phyloP scores from a whole-genome alignment of 768 basidiomycete species.

The Hygrophorus pudorinus region DNA sequence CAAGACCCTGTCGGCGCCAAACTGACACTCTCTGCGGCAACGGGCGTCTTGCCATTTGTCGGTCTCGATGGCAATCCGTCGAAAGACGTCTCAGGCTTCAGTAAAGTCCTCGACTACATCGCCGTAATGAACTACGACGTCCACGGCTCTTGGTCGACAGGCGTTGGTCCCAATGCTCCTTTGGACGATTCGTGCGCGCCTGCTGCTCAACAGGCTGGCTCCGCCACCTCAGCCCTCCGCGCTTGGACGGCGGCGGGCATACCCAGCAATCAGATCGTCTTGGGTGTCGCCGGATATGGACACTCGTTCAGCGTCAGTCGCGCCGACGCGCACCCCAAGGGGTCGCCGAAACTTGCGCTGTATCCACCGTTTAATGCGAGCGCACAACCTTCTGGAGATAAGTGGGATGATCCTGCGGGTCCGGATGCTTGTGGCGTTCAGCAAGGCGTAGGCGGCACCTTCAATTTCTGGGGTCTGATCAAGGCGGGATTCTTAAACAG shows the following conservation, averaged over 20 bases:
- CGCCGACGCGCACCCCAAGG: constrained; percentile 25
- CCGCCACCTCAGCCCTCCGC: constrained; percentile 62
- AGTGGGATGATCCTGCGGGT: constrained; percentile 37
- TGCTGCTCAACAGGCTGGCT: constrained; percentile 49
- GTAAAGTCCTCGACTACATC: constrained; percentile 37
- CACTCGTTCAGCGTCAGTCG: constrained; percentile 52
- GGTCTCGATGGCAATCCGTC: constrained; percentile 40
- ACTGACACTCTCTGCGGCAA: constrained; percentile 36
- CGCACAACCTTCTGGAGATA: constrained; percentile 41
- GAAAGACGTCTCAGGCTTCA: constrained; percentile 50
- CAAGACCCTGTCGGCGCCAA: constrained; percentile 29
- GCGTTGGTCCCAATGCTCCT: constrained; percentile 77
- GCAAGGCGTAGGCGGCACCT: constrained; percentile 44
- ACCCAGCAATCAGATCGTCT: constrained; percentile 57
- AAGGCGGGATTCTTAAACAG: constrained; percentile 41
- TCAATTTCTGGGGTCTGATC: constrained; percentile 55
- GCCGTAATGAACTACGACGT: constrained; percentile 66
- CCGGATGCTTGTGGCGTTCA: constrained; percentile 51
- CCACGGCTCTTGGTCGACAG: constrained; percentile 40
- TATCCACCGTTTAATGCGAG: constrained; percentile 43
- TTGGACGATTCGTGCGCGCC: constrained; percentile 69
- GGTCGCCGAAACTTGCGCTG: constrained; percentile 25
- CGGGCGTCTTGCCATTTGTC: constrained; percentile 16
- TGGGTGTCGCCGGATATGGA: constrained; percentile 81
- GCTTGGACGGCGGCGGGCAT: constrained; percentile 76